These are phyloP conservation scores for Trichoderma gamsii DNA, from an alignment of 495 filamentous ascomycete species.

Conservation along the genomic window DNA sequence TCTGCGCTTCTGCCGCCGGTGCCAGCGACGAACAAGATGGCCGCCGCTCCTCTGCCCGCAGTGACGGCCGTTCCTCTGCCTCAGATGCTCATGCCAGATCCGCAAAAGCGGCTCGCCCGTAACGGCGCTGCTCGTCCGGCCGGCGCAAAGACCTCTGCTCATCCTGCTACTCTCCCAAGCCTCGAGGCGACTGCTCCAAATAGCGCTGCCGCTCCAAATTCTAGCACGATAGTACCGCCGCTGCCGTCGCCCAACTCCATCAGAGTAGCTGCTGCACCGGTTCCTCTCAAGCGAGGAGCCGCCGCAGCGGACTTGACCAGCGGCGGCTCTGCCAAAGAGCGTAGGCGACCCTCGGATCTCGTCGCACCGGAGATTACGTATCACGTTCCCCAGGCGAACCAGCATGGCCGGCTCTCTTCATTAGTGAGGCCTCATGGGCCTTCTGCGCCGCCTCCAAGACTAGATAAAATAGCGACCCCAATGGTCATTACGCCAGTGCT, in stretches of 20 bases:
- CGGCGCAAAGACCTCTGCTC: neutral
- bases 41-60: neutral
- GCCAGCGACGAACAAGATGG: conserved; percentile 1
- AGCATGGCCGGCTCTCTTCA: conserved; percentile 1
- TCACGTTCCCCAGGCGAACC: conserved; percentile 3
- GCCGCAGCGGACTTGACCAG: neutral
- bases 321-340: conserved; percentile 6
- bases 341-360: conserved; percentile 5
- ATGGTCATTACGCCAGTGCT: conserved; percentile 10
- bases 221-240: neutral
- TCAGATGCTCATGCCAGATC: conserved; percentile 3
- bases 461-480: neutral
- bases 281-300: neutral
- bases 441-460: conserved; percentile 10
- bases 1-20: conserved; percentile 3
- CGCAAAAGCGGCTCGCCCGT: neutral
- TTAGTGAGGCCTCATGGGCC: conserved; percentile 14
- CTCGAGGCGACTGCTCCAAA: conserved; percentile 2
- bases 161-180: neutral
- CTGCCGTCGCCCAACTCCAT: neutral
- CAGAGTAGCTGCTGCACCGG: neutral
- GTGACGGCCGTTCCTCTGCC: conserved; percentile 7
- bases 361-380: conserved; percentile 16
- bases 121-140: neutral
- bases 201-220: neutral